Conservation (phyloP, 352 stramenopile species). For the Phytophthora aleatoria region DNA sequence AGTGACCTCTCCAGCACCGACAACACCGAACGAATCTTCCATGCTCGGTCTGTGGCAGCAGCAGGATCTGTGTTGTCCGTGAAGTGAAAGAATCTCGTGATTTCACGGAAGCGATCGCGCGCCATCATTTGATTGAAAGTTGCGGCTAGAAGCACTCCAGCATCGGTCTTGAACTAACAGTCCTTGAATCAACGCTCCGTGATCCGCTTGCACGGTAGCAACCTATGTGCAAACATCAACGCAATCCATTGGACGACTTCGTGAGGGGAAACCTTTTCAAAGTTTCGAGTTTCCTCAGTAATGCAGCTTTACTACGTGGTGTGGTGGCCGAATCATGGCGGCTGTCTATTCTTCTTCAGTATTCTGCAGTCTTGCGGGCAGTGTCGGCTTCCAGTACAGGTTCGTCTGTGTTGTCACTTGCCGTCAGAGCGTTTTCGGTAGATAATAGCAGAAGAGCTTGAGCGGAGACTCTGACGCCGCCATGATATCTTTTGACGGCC, state of each 20-base stretch:
- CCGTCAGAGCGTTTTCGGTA: neutral
- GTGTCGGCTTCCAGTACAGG: conserved; percentile 6
- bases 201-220: too few species aligned
- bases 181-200: too few species aligned
- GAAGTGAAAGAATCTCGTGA: neutral
- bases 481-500: too few species aligned
- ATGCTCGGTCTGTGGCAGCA: neutral
- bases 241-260: conserved; percentile 13
- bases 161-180: too few species aligned
- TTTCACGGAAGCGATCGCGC: neutral
- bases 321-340: neutral
- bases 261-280: neutral
- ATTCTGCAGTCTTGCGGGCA: neutral
- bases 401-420: conserved; percentile 1
- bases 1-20: neutral
- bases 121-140: too few species aligned
- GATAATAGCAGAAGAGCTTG: too few species aligned
- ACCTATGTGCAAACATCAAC: too few species aligned
- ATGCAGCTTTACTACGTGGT: neutral
- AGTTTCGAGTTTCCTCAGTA: neutral
- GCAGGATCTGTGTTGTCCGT: neutral
- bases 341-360: neutral
- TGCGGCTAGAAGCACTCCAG: too few species aligned
- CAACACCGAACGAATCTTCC: neutral
- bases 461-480: too few species aligned